Evolutionary conservation across 768 basidiomycete species (phyloP), one percentile per base, ranked within the genome.

Genomic region (Gyrodon lividus): DNA sequence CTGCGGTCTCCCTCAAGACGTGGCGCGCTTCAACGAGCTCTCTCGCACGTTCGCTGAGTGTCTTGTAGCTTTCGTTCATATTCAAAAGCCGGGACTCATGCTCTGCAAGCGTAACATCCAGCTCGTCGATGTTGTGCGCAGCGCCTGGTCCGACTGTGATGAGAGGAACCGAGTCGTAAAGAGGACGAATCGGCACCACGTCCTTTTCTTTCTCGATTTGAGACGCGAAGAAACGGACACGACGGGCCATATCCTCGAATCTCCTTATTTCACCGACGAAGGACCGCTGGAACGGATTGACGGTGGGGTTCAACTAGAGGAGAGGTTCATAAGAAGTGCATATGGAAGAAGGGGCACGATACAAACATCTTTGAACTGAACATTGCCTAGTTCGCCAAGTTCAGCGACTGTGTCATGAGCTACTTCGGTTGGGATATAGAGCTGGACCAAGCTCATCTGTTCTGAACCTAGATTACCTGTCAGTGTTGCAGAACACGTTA

Each of bases 271-370:
- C 95, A 31, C 89, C 92, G 54, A 97, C 92, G 70, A 96, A 99
- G 5, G 95, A 94, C 57, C 97, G 91, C 77, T 99, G 96, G 76
- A 98, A 99, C 16, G 96, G 90, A 70, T 96, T 98, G 61, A 98
- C 85, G 55, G 82, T 83, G 12, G 95, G 92, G 71, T 98, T 98
- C 60, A 98, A 74, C 95, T 98, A 66, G 4, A 22, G 22, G 48
- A 34, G 28, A 49, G 17, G 28, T 24, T 52, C 45, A 37, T 50
- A 55, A 59, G 24, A 28, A 9, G 50, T 35, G 5, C 35, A 28
- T 12, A 40, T 23, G 23, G 30, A 6, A 56, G 22, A n/a, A 2
- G 31, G 16, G 20, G 6, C 13, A 57, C 16, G 8, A 23, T n/a
- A 70, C 89, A 60, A 60, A 95, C 93, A 72, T 99, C 97, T 74